Conservation (phyloP, 176 grass and related monocot species). For the Oryza rufipogon region DNA sequence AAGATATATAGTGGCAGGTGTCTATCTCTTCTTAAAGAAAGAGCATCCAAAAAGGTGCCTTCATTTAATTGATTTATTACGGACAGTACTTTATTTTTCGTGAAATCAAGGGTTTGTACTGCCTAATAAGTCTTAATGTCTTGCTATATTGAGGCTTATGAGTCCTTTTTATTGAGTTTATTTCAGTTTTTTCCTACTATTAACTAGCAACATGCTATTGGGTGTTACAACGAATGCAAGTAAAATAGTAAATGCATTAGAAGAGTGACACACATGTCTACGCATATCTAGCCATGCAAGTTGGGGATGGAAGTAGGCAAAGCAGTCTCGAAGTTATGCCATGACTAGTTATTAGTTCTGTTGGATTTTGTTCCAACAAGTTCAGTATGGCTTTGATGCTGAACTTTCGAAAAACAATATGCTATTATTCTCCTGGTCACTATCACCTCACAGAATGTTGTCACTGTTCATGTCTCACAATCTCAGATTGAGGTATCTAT, state of each 20-base stretch:
- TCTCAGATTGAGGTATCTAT: slow-evolving; percentile 24
- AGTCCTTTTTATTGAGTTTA: not conserved
- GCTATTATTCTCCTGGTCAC: not conserved
- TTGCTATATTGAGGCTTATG: not conserved
- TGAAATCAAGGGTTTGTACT: not conserved
- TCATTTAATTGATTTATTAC: not conserved
- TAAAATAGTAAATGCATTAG: not conserved
- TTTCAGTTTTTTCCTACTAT: not conserved
- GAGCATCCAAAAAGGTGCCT: no score
- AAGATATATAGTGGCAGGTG: no score
- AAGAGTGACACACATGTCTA: not conserved
- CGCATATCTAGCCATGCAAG: not conserved
- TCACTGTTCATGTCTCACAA: not conserved
- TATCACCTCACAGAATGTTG: slow-evolving; percentile 6
- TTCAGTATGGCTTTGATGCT: slow-evolving; percentile 1
- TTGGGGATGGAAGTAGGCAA: not conserved
- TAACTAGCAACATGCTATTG: not conserved
- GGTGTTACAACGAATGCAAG: not conserved
- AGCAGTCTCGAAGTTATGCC: not conserved
- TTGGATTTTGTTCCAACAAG: no score
- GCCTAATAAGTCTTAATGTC: not conserved
- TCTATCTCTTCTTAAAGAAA: no score
- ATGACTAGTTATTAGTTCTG: not conserved
- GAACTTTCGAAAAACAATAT: not conserved
- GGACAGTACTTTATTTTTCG: not conserved